phyloP scores from a whole-genome alignment of 805 yeast genomes.

The Limtongia smithiae region DNA sequence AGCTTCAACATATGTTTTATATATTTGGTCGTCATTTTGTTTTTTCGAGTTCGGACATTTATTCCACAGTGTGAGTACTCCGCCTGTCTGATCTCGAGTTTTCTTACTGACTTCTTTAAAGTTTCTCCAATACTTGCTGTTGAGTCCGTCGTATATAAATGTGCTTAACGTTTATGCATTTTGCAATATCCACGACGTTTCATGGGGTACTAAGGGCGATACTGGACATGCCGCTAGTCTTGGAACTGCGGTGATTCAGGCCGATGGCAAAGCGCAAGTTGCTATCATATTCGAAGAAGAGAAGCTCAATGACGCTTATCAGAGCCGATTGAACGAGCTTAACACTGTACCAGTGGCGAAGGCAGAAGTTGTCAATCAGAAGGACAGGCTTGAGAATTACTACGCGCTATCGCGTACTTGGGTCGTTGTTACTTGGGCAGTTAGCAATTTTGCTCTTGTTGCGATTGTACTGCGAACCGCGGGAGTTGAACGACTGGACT shows the following conservation, averaged over 20 bases:
- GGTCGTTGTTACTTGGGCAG: slow-evolving; percentile 93
- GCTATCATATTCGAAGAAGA: slow-evolving; percentile 66
- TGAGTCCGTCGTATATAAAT: slow-evolving; percentile 89
- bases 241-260: slow-evolving; percentile 72
- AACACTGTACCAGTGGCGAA: slow-evolving; percentile 34
- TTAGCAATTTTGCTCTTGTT: slow-evolving; percentile 72
- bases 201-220: slow-evolving; percentile 99
- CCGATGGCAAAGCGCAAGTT: slow-evolving; percentile 76
- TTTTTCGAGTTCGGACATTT: slow-evolving; percentile 97
- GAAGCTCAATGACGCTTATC: slow-evolving; percentile 79
- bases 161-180: slow-evolving; percentile 93
- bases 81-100: too few relatives aligned
- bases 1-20: slow-evolving; percentile 87
- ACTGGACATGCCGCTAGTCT: slow-evolving; percentile 63
- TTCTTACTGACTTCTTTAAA: neutral
- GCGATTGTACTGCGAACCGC: slow-evolving; percentile 87
- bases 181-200: slow-evolving; percentile 96
- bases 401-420: slow-evolving; percentile 92
- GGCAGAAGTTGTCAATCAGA: slow-evolving; percentile 48
- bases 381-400: slow-evolving; percentile 45
- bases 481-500: slow-evolving; percentile 57
- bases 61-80: slow-evolving; percentile 65
- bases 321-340: slow-evolving; percentile 67
- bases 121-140: slow-evolving; percentile 72
- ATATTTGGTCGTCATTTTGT: slow-evolving; percentile 72